Evolutionary conservation across 176 grass and related monocot genomes (phyloP), one percentile per base, ranked within the genome.

Genomic region (Cocos nucifera): DNA sequence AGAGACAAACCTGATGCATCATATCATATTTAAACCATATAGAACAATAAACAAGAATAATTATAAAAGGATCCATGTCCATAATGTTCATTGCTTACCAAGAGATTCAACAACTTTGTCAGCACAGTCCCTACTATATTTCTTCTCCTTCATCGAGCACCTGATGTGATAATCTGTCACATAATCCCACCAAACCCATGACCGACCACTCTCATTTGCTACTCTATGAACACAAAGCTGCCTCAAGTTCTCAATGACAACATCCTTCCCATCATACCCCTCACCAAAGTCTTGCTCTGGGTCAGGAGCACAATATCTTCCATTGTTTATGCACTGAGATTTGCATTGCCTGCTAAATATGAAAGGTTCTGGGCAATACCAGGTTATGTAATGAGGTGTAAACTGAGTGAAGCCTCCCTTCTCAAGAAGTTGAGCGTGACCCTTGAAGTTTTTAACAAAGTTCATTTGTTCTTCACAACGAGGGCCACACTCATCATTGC

Each of bases 101-200:
- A 92, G 93, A 35, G 87, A 88, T 1, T 70, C 53, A 55, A 78
- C 65, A 51, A 92, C 77, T 27, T 80, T 70, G 62, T 88, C 58
- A 0, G 84, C 84, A 59, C 93, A 97, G 19, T 28, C n/a, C 19
- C 27, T 35, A 49, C 73, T 80, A 51, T 97, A 97, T 70, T 63
- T 83, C 27, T 29, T 51, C 12, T 83, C 69, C 74, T 71, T 78
- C 93, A 97, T 92, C 8, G 93, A 85, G 74, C 93, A 92, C 3
- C 93, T 75, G 14, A 83, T 28, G 53, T 85, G 78, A 82, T 91
- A 97, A 68, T 97, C 93, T 2, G 59, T 67, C 28, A 85, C 87
- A 57, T 77, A 97, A 71, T 97, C 87, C 92, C 92, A 97, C 92
- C 92, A 97, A 6, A 78, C 64, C 92, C 92, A 97, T 0, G 92